These are phyloP conservation scores for Backusella circina DNA, from an alignment of 192 early-diverging fungal species.

Conservation along the genomic window DNA sequence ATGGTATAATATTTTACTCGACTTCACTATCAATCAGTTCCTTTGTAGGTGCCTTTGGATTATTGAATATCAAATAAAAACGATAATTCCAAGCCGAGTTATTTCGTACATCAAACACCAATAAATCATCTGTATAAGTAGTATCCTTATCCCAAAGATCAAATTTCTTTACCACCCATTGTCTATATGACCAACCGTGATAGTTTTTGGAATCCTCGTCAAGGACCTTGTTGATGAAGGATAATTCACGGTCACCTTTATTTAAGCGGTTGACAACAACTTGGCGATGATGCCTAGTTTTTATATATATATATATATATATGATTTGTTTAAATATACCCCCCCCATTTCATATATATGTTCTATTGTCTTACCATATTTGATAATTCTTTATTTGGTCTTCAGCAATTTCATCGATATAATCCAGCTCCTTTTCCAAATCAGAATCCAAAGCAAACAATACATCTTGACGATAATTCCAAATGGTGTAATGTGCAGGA, in stretches of 20 bases:
- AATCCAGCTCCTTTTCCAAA: conserved; percentile 72
- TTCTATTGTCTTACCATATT: conserved; percentile 85
- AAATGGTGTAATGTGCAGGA: conserved; percentile 94
- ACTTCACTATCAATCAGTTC: conserved; percentile 61
- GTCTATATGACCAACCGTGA: conserved; percentile 91
- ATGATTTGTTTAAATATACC: no score
- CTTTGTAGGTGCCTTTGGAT: conserved; percentile 29
- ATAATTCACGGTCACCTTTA: conserved; percentile 60
- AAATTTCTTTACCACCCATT: conserved; percentile 84
- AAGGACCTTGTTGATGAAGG: conserved; percentile 67
- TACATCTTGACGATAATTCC: conserved; percentile 87
- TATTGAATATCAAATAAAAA: conserved; percentile 66
- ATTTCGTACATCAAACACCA: conserved; percentile 86
- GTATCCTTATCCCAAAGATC: conserved; percentile 79
- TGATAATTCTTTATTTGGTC: conserved; percentile 94
- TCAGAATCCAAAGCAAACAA: conserved; percentile 65
- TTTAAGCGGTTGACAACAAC: conserved; percentile 59
- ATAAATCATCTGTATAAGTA: conserved; percentile 62
- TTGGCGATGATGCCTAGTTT: conserved; percentile 76
- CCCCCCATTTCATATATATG: not conserved
- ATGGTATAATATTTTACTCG: conserved; percentile 41
- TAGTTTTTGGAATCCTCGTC: conserved; percentile 94
- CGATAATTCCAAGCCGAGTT: conserved; percentile 99
- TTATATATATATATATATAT: not conserved
- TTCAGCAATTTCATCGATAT: conserved; percentile 64